Conservation (phyloP, 371 early-diverging fungal genomes). For the Mucor circinelloides region DNA sequence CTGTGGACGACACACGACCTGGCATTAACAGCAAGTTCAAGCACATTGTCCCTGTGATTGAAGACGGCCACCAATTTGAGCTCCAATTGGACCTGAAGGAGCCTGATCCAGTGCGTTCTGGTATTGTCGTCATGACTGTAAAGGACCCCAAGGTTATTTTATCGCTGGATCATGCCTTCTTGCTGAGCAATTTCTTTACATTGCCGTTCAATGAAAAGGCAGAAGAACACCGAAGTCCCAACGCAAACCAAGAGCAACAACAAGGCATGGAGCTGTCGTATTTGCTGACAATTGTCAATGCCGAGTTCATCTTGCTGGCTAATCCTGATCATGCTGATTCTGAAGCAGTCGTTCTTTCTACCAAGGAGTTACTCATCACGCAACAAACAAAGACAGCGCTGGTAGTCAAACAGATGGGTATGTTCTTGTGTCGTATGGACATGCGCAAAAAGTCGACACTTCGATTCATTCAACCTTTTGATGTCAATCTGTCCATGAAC, state of each 20-base stretch:
- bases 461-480: slow-evolving; percentile 89
- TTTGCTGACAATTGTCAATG: slow-evolving; percentile 78
- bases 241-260: background rate
- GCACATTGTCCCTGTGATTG: slow-evolving; percentile 73
- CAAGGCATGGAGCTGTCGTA: slow-evolving; percentile 53
- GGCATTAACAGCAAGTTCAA: slow-evolving; percentile 79
- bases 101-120: slow-evolving; percentile 43
- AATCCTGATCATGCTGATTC: slow-evolving; percentile 72
- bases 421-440: slow-evolving; percentile 93
- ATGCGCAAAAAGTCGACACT: slow-evolving; percentile 76
- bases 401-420: slow-evolving; percentile 81
- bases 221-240: background rate
- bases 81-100: slow-evolving; percentile 45
- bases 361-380: slow-evolving; percentile 77
- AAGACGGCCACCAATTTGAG: slow-evolving; percentile 45
- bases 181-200: slow-evolving; percentile 70
- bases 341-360: slow-evolving; percentile 87
- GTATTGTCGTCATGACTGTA: slow-evolving; percentile 69
- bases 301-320: slow-evolving; percentile 88
- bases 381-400: slow-evolving; percentile 77
- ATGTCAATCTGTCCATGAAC: slow-evolving; percentile 80
- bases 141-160: slow-evolving; percentile 85
- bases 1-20: slow-evolving; percentile 83
- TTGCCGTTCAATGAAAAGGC: slow-evolving; percentile 48
- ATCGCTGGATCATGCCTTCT: slow-evolving; percentile 83